Conservation (phyloP, 352 stramenopile species). For the Phytophthora meadii region DNA sequence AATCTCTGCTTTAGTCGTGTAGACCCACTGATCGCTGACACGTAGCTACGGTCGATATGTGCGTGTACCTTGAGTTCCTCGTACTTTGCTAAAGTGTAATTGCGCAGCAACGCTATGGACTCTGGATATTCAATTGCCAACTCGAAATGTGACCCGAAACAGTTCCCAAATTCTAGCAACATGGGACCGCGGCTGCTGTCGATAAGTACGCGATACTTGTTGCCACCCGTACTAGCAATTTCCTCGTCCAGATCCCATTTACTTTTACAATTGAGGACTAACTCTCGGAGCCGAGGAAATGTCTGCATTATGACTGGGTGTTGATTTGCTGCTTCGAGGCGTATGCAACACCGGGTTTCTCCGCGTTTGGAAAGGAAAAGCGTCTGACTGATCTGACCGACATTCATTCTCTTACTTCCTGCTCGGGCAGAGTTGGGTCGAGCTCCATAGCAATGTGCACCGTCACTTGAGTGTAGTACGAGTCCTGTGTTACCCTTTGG, state of each 20-base stretch:
- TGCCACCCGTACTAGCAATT: constrained; percentile 74
- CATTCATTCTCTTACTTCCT: constrained; percentile 52
- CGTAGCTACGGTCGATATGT: constrained; percentile 78
- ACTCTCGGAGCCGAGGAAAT: constrained; percentile 49
- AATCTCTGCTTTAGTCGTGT: constrained; percentile 56
- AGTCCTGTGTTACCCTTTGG: constrained; percentile 83
- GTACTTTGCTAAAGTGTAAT: constrained; percentile 69
- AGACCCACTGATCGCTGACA: constrained; percentile 71
- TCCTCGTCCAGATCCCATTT: constrained; percentile 82
- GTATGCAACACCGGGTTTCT: constrained; percentile 70
- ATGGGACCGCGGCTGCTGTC: constrained; percentile 79
- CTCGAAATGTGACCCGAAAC: constrained; percentile 71
- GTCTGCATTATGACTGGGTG: constrained; percentile 37
- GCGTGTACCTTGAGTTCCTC: constrained; percentile 69
- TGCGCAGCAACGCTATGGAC: constrained; percentile 52
- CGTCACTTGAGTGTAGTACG: constrained; percentile 71
- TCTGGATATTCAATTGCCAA: constrained; percentile 65
- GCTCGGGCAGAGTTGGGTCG: constrained; percentile 69
- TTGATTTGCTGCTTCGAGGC: constrained; percentile 61
- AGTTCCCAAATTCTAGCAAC: constrained; percentile 87
- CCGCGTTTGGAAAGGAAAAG: constrained; percentile 62
- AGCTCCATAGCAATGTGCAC: constrained; percentile 58
- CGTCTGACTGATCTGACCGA: constrained; percentile 42
- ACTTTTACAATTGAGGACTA: constrained; percentile 78
- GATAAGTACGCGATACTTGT: constrained; percentile 81